phyloP scores from a whole-genome alignment of 192 early-diverging fungal genomes.

The Umbelopsis isabellina region DNA sequence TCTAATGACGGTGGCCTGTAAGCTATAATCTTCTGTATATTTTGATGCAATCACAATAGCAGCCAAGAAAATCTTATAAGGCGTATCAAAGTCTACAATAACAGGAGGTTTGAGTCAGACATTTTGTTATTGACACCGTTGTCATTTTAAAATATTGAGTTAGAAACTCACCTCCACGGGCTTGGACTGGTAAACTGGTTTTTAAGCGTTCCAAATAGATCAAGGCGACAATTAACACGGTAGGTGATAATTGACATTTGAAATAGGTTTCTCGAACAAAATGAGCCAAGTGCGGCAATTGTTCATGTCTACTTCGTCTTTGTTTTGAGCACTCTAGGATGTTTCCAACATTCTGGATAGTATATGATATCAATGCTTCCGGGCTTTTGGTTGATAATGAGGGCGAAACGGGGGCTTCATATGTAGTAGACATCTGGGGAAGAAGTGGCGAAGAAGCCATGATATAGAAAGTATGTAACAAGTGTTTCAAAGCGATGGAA shows the following conservation, averaged over 20 bases:
- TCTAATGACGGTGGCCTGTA: slow-evolving; percentile 26
- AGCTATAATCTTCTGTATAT: slow-evolving; percentile 35
- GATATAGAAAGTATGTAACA: not conserved
- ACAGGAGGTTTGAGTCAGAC: not conserved
- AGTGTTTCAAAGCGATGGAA: not conserved
- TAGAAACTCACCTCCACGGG: slow-evolving; percentile 48
- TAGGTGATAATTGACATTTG: slow-evolving; percentile 32
- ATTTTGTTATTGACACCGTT: too few relatives aligned
- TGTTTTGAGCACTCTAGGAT: slow-evolving; percentile 27
- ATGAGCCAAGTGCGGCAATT: slow-evolving; percentile 22
- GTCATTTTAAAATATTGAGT: not conserved
- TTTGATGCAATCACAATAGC: slow-evolving; percentile 40
- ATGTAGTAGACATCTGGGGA: not conserved
- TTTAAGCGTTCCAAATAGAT: slow-evolving; percentile 72
- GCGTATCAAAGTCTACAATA: slow-evolving; percentile 39
- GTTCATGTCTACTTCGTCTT: slow-evolving; percentile 11
- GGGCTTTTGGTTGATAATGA: slow-evolving; percentile 23
- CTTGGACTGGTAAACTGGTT: slow-evolving; percentile 54
- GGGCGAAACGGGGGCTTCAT: slow-evolving; percentile 7
- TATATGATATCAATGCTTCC: slow-evolving; percentile 24
- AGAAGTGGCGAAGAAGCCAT: slow-evolving; percentile 6
- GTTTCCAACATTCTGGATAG: slow-evolving; percentile 8
- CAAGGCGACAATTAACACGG: slow-evolving; percentile 55
- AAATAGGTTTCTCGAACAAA: slow-evolving; percentile 31
- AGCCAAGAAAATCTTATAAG: slow-evolving; percentile 42